Evolutionary conservation across 2,329 filamentous ascomycete species (phyloP), one percentile per base, ranked within the genome.

Genomic region (Diaporthe sp.): DNA sequence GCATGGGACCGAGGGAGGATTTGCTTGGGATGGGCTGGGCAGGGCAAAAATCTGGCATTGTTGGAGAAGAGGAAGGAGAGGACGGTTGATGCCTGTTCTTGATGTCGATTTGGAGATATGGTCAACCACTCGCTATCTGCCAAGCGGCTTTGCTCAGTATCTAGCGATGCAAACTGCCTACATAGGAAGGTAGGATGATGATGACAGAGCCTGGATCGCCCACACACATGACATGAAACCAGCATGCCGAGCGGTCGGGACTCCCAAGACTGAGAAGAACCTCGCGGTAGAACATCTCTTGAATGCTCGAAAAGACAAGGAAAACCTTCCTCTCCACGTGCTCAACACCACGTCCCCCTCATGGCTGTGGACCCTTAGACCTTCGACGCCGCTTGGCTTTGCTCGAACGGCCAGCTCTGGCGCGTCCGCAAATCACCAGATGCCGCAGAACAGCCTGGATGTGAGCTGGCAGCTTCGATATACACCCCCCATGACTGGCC

Each of bases 131-230:
- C n/a, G 49, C 34, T n/a, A 70, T 55, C 49, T 31, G n/a, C 65
- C 49, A 42, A 55, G 65, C 49, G 65, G 65, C 65, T 53, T 70
- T 46, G 65, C n/a, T 70, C 65, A 55, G 49, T 70, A 70, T 70
- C 46, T 55, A 55, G 34, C 58, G 53, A 65, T 60, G 31, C 46
- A 53, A 44, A 61, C n/a, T 68, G 53, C 60, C 53, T 51, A 60
- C 55, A 58, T 51, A 74, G 72, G 62, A 71, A 74, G 62, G 49
- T 71, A 49, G 53, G 55, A 46, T 53, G 39, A 51, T 61, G n/a
- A 57, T 61, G n/a, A 61, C 34, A 53, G 31, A 68, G 65, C 65
- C 65, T 28, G 49, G 65, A 28, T 68, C 34, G 65, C 65, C 65
- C 34, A n/a, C 46, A 51, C 60, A 46, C 25, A 49, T 15, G 71